Evolutionary conservation across 225 moss, liverwort and hornwort genomes (phyloP), one percentile per base, ranked within the genome.

Genomic region (Neckera pumila): DNA sequence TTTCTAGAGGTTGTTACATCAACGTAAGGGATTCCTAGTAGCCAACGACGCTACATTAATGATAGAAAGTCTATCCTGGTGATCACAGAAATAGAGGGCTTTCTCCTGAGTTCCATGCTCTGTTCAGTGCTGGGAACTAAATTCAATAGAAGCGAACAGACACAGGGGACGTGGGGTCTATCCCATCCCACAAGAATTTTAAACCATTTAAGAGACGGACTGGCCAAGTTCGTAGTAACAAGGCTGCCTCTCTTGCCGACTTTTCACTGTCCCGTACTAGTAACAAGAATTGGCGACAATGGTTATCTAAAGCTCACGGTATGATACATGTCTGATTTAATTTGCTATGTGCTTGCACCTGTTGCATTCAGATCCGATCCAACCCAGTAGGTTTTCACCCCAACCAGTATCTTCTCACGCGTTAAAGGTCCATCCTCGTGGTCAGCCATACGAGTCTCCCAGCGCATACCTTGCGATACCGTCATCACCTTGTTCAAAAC

Each of bases 371-470:
- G 61, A 80, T 90, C 61, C 27, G 90, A 87, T 69, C 91, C 94
- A 76, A 92, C 94, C 97, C 97, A 98, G 92, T 98, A 98, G 42
- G 87, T 93, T 89, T 98, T 97, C 66, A 95, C 91, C 15, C 92
- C 94, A 47, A 97, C 91, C 49, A 98, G 89, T 81, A 97, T 97
- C 89, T 98, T 98, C 87, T 98, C 96, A 53, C 92, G 92, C 78
- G 95, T 92, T 18, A 97, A 82, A 38, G 98, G 97, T 17, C 97
- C 98, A 81, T 98, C 96, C 84, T 98, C 98, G 75, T 98, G 98
- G 74, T 98, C 97, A 79, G 97, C 97, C 97, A 97, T 94, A 82
- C 93, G 96, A 74, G 97, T 93, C 28, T 97, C 95, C 95, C 97
- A 98, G 75, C 96, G 95, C 92, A 97, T 98, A 76, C 97, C 97